These are phyloP conservation scores for Elaeagnus macrophylla DNA, from an alignment of 306 rosid genomes.

Conservation along the genomic window DNA sequence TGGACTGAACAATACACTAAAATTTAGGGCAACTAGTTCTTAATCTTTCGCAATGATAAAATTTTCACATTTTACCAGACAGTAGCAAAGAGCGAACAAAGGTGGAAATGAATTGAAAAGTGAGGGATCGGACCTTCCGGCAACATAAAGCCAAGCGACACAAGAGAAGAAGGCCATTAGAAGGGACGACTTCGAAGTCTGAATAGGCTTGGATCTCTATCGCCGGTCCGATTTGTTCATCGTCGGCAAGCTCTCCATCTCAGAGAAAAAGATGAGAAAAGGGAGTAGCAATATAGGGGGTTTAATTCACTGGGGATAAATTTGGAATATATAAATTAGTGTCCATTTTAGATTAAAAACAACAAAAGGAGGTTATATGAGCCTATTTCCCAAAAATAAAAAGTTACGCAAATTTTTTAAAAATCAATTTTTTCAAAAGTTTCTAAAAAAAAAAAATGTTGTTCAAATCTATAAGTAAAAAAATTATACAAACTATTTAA, in stretches of 20 bases:
- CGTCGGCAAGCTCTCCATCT: constrained; percentile 69
- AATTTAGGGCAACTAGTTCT: not conserved
- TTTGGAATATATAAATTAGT: too few relatives aligned
- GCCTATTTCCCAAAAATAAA: too few relatives aligned
- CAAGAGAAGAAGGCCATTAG: constrained; percentile 82
- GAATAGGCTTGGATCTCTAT: constrained; percentile 64
- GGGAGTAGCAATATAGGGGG: too few relatives aligned
- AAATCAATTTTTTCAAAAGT: too few relatives aligned
- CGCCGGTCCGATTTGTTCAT: constrained; percentile 51
- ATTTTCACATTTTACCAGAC: constrained; percentile 1
- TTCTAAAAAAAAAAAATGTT: too few relatives aligned
- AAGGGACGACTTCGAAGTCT: constrained; percentile 67
- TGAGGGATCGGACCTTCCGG: constrained; percentile 53
- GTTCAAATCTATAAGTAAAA: too few relatives aligned
- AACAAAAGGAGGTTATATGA: too few relatives aligned
- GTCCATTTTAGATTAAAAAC: too few relatives aligned
- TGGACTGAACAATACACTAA: not conserved
- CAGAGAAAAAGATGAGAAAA: not conserved
- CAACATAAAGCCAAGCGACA: constrained; percentile 97
- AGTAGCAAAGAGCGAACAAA: not conserved
- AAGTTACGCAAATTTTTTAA: too few relatives aligned
- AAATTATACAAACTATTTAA: too few relatives aligned
- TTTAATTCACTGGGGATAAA: too few relatives aligned
- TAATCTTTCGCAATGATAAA: not conserved
- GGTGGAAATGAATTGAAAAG: not conserved